Percentiles rank a stretch among this genome's conserved stretches.
Evolutionary conservation across 805 yeast species (phyloP).

Genomic region (Yarrowia sp.): DNA sequence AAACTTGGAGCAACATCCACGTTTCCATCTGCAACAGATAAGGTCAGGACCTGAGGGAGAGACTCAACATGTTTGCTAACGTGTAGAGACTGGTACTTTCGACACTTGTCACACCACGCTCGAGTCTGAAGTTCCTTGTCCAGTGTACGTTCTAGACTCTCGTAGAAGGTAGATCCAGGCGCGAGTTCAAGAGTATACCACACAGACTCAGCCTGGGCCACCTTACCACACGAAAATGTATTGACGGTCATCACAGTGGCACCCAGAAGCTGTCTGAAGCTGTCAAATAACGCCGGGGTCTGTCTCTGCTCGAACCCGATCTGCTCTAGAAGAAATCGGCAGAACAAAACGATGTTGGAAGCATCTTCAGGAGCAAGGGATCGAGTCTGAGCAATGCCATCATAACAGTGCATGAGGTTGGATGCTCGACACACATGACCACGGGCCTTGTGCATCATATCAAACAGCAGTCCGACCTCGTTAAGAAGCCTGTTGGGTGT

Average conservation of each 20-base stretch:
- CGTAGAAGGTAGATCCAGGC: conserved; percentile 28
- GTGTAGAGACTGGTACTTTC: conserved; percentile 52
- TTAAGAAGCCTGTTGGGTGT: conserved; percentile 48
- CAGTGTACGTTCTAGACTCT: conserved; percentile 31
- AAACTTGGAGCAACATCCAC: conserved; percentile 7
- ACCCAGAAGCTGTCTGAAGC: conserved; percentile 27
- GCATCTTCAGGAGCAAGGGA: conserved; percentile 12
- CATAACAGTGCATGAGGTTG: conserved; percentile 44
- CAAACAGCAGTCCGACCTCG: conserved; percentile 84
- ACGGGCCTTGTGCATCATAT: conserved; percentile 80
- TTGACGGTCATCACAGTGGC: conserved; percentile 28
- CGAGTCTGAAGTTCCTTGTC: conserved; percentile 42
- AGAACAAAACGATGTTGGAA: conserved; percentile 40
- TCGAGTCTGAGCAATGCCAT: conserved; percentile 13
- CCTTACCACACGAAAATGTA: conserved; percentile 32
- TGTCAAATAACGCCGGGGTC: not conserved
- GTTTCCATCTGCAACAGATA: not conserved
- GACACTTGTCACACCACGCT: conserved; percentile 53
- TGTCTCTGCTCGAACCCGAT: conserved; percentile 44
- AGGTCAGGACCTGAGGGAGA: conserved; percentile 56
- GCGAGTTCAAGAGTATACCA: conserved; percentile 32
- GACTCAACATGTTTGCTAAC: conserved; percentile 49
- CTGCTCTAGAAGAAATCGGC: conserved; percentile 54
- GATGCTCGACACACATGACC: conserved; percentile 78
- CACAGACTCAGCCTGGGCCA: conserved; percentile 28